Percentiles rank a stretch among this genome's conserved stretches.
phyloP scores from a whole-genome alignment of 192 early-diverging fungal genomes.

The Rhizophagus prolifer region DNA sequence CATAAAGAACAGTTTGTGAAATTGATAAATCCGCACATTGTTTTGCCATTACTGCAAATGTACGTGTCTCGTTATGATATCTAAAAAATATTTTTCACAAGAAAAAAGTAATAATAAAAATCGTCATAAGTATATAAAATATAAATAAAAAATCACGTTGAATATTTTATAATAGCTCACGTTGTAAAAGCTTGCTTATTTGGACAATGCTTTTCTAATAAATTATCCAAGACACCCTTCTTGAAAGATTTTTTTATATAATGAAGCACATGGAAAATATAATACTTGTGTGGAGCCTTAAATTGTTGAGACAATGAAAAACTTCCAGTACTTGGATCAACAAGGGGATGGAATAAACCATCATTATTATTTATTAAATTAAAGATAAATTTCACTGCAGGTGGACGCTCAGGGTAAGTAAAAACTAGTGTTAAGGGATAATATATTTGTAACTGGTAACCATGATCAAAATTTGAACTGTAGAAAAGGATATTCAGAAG shows the following conservation, averaged over 20 bases:
- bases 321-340: slow-evolving; percentile 63
- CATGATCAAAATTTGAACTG: background rate
- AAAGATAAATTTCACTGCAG: slow-evolving; percentile 63
- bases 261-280: slow-evolving; percentile 81
- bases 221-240: slow-evolving; percentile 65
- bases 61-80: slow-evolving; percentile 55
- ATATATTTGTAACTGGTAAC: too few relatives aligned
- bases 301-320: slow-evolving; percentile 78
- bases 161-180: slow-evolving; percentile 30
- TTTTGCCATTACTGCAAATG: slow-evolving; percentile 67
- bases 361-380: slow-evolving; percentile 36
- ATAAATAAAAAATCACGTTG: too few relatives aligned
- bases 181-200: slow-evolving; percentile 66
- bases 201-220: slow-evolving; percentile 58
- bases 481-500: slow-evolving; percentile 69
- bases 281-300: slow-evolving; percentile 80
- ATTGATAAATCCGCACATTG: slow-evolving; percentile 76
- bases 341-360: slow-evolving; percentile 82
- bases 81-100: slow-evolving; percentile 30
- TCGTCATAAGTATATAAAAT: background rate
- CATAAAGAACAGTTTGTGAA: slow-evolving; percentile 61
- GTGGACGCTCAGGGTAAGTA: slow-evolving; percentile 46
- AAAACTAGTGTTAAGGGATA: background rate
- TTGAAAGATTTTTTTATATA: slow-evolving; percentile 88
- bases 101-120: background rate